Percentiles rank a stretch among this genome's conserved stretches.
Conservation (phyloP, 495 filamentous ascomycete species). For the Hyaloscypha finlandica region DNA sequence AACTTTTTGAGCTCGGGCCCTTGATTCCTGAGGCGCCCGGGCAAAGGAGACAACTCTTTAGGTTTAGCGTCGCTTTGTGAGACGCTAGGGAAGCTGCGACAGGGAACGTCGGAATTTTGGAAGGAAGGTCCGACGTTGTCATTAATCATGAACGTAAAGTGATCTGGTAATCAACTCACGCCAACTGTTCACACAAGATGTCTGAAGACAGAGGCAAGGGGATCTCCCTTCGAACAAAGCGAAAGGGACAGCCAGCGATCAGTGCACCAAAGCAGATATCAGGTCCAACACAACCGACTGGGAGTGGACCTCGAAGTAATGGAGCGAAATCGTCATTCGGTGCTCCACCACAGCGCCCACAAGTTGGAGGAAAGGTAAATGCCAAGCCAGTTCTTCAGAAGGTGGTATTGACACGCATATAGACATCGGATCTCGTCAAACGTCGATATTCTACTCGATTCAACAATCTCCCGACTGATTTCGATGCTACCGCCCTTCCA, state of each 20-base stretch:
- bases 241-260: slow-evolving; percentile 74
- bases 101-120: neutral
- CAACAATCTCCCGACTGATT: slow-evolving; percentile 69
- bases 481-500: slow-evolving; percentile 64
- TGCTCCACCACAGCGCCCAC: slow-evolving; percentile 27
- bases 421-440: slow-evolving; percentile 93
- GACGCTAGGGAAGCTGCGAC: neutral
- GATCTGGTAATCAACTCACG: neutral
- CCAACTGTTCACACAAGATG: slow-evolving; percentile 33
- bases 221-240: slow-evolving; percentile 89
- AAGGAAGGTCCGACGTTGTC: neutral
- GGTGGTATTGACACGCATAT: neutral
- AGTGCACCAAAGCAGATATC: slow-evolving; percentile 84
- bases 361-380: slow-evolving; percentile 32
- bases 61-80: neutral
- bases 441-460: slow-evolving; percentile 91
- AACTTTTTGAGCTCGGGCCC: neutral
- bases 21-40: neutral
- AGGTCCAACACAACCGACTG: slow-evolving; percentile 54
- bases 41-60: neutral
- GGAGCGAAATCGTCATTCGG: slow-evolving; percentile 29
- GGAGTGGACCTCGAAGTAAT: slow-evolving; percentile 20
- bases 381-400: neutral
- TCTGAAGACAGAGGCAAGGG: slow-evolving; percentile 59
- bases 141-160: neutral